These are phyloP conservation scores for Mycena olivaceomarginata DNA, from an alignment of 768 basidiomycete genomes.

Conservation along the genomic window DNA sequence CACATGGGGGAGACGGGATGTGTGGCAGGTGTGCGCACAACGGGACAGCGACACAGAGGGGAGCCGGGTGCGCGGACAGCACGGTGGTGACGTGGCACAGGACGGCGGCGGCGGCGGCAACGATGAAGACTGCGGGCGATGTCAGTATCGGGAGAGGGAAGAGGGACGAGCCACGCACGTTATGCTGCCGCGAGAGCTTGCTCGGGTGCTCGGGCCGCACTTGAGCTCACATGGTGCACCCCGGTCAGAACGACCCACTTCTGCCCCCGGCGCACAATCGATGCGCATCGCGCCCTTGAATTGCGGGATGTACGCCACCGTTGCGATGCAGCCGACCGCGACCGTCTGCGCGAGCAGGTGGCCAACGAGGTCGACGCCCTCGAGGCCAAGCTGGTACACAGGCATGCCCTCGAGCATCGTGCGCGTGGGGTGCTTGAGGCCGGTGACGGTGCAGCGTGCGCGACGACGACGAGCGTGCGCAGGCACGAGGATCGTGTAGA, in stretches of 20 bases:
- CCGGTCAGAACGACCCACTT: constrained; percentile 73
- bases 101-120: constrained; percentile 67
- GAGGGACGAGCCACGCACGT: constrained; percentile 56
- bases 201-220: constrained; percentile 48
- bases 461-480: constrained; percentile 65
- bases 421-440: constrained; percentile 64
- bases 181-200: constrained; percentile 65
- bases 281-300: constrained; percentile 74
- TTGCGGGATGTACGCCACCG: constrained; percentile 60
- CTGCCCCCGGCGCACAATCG: constrained; percentile 65
- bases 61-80: background rate
- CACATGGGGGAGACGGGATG: too few species aligned
- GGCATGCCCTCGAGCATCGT: constrained; percentile 42
- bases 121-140: constrained; percentile 69
- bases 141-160: background rate
- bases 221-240: constrained; percentile 71
- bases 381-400: too few species aligned
- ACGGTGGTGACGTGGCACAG: background rate
- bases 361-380: too few species aligned
- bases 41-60: too few species aligned
- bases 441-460: constrained; percentile 70
- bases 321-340: constrained; percentile 62
- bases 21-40: too few species aligned
- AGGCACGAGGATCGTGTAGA: constrained; percentile 76
- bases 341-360: constrained; percentile 53